These are phyloP conservation scores for Zostera marina DNA, from an alignment of 116 monocot species.

Conservation along the genomic window DNA sequence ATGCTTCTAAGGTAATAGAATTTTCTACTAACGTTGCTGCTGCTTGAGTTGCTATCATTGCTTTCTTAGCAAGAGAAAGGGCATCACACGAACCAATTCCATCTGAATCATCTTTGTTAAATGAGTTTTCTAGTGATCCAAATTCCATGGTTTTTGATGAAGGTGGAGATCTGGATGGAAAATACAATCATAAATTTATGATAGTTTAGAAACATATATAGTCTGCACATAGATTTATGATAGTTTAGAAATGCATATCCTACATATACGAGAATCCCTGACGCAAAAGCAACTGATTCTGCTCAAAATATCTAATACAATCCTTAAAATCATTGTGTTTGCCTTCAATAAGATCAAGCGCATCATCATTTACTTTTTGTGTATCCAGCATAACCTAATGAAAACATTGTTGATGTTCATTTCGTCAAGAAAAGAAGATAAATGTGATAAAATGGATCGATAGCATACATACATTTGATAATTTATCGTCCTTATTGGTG, in stretches of 20 bases:
- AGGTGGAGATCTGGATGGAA: conserved; percentile 14
- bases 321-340: conserved; percentile 26
- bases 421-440: background rate
- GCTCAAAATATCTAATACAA: conserved; percentile 29
- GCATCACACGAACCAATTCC: conserved; percentile 14
- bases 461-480: too few relatives aligned
- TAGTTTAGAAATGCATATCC: conserved; percentile 14
- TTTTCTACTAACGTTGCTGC: conserved; percentile 41
- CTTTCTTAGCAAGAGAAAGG: conserved; percentile 48
- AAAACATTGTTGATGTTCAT: background rate
- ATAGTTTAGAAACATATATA: background rate
- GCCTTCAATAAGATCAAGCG: conserved; percentile 5
- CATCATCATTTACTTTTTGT: conserved; percentile 5
- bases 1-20: conserved; percentile 8
- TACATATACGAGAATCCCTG: conserved; percentile 41
- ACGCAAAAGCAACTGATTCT: conserved; percentile 18
- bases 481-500: too few relatives aligned
- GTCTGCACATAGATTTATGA: background rate
- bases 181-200: background rate
- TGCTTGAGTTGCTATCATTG: conserved; percentile 40
- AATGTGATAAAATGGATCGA: too few relatives aligned
- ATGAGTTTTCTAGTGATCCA: background rate
- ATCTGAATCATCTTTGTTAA: conserved; percentile 4
- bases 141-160: conserved; percentile 2
- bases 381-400: conserved; percentile 16